Percentiles rank a stretch among this genome's conserved stretches.
phyloP scores from a whole-genome alignment of 1,139 yeast genomes.

The Meyerozyma carpophila region DNA sequence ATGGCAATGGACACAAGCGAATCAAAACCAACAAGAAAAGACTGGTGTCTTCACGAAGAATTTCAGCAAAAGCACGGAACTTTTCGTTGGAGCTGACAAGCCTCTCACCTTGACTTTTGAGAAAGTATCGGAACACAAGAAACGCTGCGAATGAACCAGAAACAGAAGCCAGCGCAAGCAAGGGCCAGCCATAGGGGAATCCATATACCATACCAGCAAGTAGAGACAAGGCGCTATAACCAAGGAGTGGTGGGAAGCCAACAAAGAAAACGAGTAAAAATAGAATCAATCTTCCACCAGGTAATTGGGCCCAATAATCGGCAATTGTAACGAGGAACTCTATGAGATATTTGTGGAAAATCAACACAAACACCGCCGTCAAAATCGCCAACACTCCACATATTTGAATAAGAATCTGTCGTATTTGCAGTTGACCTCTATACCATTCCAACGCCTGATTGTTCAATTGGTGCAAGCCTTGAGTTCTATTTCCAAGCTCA shows the following conservation, averaged over 20 bases:
- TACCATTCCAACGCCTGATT: slow-evolving; percentile 9
- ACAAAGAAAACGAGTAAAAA: slow-evolving; percentile 38
- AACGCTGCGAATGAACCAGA: slow-evolving; percentile 74
- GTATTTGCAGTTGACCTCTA: slow-evolving; percentile 8
- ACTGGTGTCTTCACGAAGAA: slow-evolving; percentile 60
- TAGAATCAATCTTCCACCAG: slow-evolving; percentile 51
- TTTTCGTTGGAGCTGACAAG: slow-evolving; percentile 51
- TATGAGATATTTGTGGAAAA: slow-evolving; percentile 47
- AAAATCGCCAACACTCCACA: slow-evolving; percentile 12
- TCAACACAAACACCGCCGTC: slow-evolving; percentile 26
- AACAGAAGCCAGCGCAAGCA: slow-evolving; percentile 65
- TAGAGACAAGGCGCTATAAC: slow-evolving; percentile 67
- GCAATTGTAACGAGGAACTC: slow-evolving; percentile 40
- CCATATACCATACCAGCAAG: slow-evolving; percentile 84
- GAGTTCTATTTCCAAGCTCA: slow-evolving; percentile 5
- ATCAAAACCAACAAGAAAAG: slow-evolving; percentile 64
- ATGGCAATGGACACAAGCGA: slow-evolving; percentile 87
- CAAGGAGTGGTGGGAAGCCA: slow-evolving; percentile 83
- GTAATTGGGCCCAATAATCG: slow-evolving; percentile 38
- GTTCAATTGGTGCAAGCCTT: slow-evolving; percentile 3
- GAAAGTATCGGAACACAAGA: slow-evolving; percentile 55
- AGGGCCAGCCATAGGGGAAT: slow-evolving; percentile 71
- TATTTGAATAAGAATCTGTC: slow-evolving; percentile 8
- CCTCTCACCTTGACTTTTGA: slow-evolving; percentile 49
- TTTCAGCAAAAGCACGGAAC: slow-evolving; percentile 71